Evolutionary conservation across 192 early-diverging fungal genomes (phyloP), one percentile per base, ranked within the genome.

Genomic region (Martensiomyces pterosporus): DNA sequence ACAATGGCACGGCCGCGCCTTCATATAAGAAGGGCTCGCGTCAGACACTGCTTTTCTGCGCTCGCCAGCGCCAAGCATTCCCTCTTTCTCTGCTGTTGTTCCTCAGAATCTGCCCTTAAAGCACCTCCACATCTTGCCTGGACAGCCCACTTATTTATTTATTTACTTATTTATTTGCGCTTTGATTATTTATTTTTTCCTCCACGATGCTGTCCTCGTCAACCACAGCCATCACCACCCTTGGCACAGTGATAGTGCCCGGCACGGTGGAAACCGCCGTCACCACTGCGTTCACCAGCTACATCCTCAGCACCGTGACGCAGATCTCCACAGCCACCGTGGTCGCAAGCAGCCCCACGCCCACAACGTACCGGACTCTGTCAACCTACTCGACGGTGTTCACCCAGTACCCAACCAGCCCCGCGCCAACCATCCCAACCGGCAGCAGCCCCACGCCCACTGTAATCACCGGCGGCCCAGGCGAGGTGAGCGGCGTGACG

Each of bases 331-430:
- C 63, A 2, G 25, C 43, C 7, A 43, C 53, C 0, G 38, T 55
- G 10, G 39, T 49, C 0, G 38, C 52, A 13, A 38, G 47, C 1
- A 21, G 19, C 12, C 33, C 67, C 7, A 40, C 51, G 39, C 52
- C 61, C 10, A 32, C 61, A 7, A 32, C 56, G 22, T 55, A 64
- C 24, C 40, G 33, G 18, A 43, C 36, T 0, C 46, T 71, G 43
- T 60, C 68, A 17, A 64, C 68, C 9, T 64, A 58, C 43, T 64
- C 68, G 29, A 64, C 60, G 29, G 42, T 47, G 32, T 53, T 38
- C 36, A 70, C 67, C 4, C 27, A 53, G 6, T 62, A 62, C 46
- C 21, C 49, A 24, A 71, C 68, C 0, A 13, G 35, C 15, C 13
- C 48, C 6, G 8, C 15, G 24, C 48, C 48, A 15, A 32, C 38